A percentile compares a stretch with the other conserved stretches of the same genome.
Evolutionary conservation across 2,329 filamentous ascomycete species (phyloP).

Genomic region (Botrytis medusae): DNA sequence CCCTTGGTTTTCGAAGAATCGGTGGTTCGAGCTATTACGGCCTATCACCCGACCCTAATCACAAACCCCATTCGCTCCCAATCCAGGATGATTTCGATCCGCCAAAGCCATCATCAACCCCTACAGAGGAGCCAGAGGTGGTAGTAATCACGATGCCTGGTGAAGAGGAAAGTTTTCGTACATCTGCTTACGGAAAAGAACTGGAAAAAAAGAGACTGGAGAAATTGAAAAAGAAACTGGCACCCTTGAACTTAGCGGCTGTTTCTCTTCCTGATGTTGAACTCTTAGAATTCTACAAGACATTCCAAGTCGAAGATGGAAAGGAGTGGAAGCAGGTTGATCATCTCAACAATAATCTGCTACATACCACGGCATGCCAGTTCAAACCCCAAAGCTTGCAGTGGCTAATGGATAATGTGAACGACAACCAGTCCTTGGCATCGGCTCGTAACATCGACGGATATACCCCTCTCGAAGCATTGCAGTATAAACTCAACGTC

Average conservation of each 20-base stretch:
- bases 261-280: constrained; percentile 26
- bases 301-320: neutral
- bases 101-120: neutral
- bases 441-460: constrained; percentile 37
- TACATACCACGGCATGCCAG: constrained; percentile 27
- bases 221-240: neutral
- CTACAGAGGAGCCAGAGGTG: constrained; percentile 2
- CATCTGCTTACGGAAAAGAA: constrained; percentile 23
- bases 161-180: constrained; percentile 15
- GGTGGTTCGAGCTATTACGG: constrained; percentile 40
- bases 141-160: constrained; percentile 19
- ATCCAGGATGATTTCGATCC: constrained; percentile 33
- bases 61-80: constrained; percentile 33
- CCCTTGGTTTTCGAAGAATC: constrained; percentile 40
- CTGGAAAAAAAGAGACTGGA: constrained; percentile 22
- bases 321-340: constrained; percentile 27
- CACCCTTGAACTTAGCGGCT: constrained; percentile 20
- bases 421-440: constrained; percentile 24
- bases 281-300: constrained; percentile 26
- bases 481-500: constrained; percentile 34
- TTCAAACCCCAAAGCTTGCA: constrained; percentile 24
- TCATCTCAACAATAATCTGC: constrained; percentile 23
- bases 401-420: constrained; percentile 39
- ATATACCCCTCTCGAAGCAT: constrained; percentile 41
- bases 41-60: constrained; percentile 33